Evolutionary conservation across 768 basidiomycete genomes (phyloP).

Genomic region (Pleurotus cornucopiae): DNA sequence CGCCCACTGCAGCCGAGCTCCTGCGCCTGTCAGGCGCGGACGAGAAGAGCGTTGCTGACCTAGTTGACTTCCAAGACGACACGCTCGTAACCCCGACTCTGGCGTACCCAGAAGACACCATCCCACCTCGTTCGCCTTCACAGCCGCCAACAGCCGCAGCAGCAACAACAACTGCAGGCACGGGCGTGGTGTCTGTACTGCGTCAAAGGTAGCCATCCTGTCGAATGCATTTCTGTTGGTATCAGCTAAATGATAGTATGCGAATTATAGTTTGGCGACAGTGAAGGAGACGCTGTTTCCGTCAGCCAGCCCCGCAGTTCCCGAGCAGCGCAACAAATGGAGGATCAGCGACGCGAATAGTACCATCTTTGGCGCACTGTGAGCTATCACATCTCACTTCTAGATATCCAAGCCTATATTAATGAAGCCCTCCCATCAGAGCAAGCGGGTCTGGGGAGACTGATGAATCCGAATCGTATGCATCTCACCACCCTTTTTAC

Average conservation of each 20-base stretch:
- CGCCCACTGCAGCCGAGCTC: slow-evolving; percentile 40
- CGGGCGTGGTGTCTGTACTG: background rate
- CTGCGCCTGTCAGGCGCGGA: slow-evolving; percentile 47
- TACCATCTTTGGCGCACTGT: slow-evolving; percentile 72
- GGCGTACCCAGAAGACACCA: slow-evolving; percentile 4
- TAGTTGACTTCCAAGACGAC: slow-evolving; percentile 50
- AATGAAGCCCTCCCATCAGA: background rate
- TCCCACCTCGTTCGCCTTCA: too few relatives aligned
- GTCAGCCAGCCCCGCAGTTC: slow-evolving; percentile 15
- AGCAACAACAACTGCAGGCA: background rate
- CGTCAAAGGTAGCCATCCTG: background rate
- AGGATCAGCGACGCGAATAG: slow-evolving; percentile 31
- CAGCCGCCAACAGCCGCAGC: slow-evolving; percentile 8
- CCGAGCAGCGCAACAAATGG: slow-evolving; percentile 12
- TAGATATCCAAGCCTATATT: slow-evolving; percentile 7
- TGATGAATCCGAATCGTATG: slow-evolving; percentile 23
- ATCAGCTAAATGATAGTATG: slow-evolving; percentile 1
- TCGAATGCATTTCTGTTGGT: background rate
- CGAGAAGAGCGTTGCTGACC: slow-evolving; percentile 26
- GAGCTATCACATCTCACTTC: slow-evolving; percentile 19
- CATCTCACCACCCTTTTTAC: background rate
- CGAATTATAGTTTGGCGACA: slow-evolving; percentile 29
- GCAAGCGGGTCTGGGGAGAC: background rate
- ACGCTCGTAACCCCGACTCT: background rate
- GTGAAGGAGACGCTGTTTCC: slow-evolving; percentile 48